Evolutionary conservation across 306 rosid genomes (phyloP).

Genomic region (Sophora flavescens): DNA sequence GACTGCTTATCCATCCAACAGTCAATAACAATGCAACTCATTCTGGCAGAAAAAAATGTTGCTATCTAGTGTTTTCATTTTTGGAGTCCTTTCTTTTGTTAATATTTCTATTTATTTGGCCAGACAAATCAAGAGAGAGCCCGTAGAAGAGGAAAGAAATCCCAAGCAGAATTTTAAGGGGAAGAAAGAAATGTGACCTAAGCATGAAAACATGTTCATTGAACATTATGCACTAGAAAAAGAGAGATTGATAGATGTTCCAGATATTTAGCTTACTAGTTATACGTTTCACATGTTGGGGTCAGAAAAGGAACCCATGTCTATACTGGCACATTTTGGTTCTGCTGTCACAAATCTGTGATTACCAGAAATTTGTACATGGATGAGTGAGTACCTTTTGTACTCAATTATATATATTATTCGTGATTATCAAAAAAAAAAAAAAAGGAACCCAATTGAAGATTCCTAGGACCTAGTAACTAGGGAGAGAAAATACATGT

Average conservation of each 20-base stretch:
- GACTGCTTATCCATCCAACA: not conserved
- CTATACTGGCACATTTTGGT: too few species aligned
- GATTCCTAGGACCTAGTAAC: conserved; percentile 5
- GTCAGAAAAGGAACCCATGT: not conserved
- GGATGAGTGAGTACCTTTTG: too few species aligned
- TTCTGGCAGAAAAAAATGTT: not conserved
- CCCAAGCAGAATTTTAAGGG: not conserved
- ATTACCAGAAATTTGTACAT: too few species aligned
- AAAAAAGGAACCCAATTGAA: not conserved
- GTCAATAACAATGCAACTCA: conserved; percentile 2
- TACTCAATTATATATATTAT: too few species aligned
- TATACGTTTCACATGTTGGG: not conserved
- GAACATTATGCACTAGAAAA: not conserved
- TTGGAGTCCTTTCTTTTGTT: not conserved
- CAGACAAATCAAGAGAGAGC: conserved; percentile 3
- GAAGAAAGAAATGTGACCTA: not conserved
- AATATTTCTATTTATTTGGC: not conserved
- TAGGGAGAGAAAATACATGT: not conserved
- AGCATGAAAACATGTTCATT: not conserved
- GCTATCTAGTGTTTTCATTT: not conserved
- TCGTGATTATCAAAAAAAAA: too few species aligned
- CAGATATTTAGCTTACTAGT: not conserved
- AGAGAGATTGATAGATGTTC: not conserved
- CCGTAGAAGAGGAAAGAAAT: conserved; percentile 18
- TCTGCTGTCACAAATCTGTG: too few species aligned